Base-by-base conservation (phyloP, 306 rosid genomes). In the Casuarina cunninghamiana region DNA sequence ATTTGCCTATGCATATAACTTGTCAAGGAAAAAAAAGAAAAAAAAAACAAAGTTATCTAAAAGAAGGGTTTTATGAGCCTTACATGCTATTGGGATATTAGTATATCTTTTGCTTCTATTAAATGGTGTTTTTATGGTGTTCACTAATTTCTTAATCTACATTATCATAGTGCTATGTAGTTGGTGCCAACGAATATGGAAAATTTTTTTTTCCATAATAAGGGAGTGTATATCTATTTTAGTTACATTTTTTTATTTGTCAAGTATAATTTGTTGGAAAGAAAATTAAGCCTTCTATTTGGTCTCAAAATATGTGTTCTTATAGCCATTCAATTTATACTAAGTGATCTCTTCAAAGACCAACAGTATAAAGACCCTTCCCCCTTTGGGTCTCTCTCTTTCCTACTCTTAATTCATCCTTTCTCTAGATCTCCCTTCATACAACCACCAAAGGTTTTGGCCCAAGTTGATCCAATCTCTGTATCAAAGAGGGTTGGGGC, bases 101-200 rank as follows among this genome's bases (percentile, higher is more conserved):
- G 19, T 65, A 67, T 77, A 21, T 21, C 49, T 17, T 78, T 67
- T 77, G 44, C 65, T 53, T 16, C 60, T 74, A 67, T 63, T 39
- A 35, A 45, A 51, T 7, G 55, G 17, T 17, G 37, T 74, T 21
- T 46, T 57, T 3, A 10, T 37, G 58, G 53, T 83, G 70, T 61
- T 63, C 66, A 2, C 73, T 58, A 15, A 32, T 77, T 16, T 65
- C 17, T 43, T 44, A 79, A 63, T 82, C 42, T 70, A 71, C 49
- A 37, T 75, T 51, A 26, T 77, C 57, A 35, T 75, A 21, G 71
- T 71, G 41, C 50, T 79, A 19, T 78, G 78, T 91, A 95, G 99
- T 95, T 78, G 99, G 99, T 84, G 97, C 99, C 65, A 95, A 95
- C 86, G 99, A 97, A 66, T 95, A 97, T 77, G 99, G 99, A 53